phyloP scores from a whole-genome alignment of 306 rosid genomes.

The Erythrophleum fordii region DNA sequence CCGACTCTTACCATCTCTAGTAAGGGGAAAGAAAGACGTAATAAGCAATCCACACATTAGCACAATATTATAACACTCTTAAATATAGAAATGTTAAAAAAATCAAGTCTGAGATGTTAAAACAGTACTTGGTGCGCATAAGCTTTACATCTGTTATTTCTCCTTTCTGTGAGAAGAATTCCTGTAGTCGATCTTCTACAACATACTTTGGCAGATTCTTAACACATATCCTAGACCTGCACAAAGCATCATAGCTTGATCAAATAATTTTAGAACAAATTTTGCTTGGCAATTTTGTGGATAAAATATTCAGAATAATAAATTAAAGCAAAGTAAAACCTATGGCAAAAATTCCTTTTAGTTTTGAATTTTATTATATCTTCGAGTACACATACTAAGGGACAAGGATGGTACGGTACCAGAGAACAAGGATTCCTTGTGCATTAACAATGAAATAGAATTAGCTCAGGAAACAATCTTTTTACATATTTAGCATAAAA shows the following conservation, averaged over 20 bases:
- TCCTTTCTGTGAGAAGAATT: conserved; percentile 76
- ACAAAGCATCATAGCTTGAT: conserved; percentile 15
- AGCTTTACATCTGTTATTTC: conserved; percentile 85
- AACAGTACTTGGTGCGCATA: conserved; percentile 70
- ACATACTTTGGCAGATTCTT: conserved; percentile 76
- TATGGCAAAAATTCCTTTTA: background rate
- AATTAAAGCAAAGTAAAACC: background rate
- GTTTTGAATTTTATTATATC: background rate
- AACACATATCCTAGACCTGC: conserved; percentile 88
- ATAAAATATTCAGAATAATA: background rate
- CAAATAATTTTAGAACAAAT: background rate
- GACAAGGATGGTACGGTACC: background rate
- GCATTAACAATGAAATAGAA: background rate
- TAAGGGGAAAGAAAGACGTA: background rate
- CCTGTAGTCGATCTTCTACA: conserved; percentile 62
- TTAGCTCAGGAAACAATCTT: background rate
- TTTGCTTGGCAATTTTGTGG: background rate
- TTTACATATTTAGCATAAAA: background rate
- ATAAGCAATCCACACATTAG: background rate
- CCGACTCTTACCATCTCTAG: conserved; percentile 78
- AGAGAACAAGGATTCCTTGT: background rate
- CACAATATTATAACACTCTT: background rate
- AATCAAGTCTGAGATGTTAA: conserved; percentile 9
- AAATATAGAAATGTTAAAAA: background rate
- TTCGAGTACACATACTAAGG: background rate